Evolutionary conservation across 208 protist genomes (phyloP).

Genomic region (Leishmania braziliensis): DNA sequence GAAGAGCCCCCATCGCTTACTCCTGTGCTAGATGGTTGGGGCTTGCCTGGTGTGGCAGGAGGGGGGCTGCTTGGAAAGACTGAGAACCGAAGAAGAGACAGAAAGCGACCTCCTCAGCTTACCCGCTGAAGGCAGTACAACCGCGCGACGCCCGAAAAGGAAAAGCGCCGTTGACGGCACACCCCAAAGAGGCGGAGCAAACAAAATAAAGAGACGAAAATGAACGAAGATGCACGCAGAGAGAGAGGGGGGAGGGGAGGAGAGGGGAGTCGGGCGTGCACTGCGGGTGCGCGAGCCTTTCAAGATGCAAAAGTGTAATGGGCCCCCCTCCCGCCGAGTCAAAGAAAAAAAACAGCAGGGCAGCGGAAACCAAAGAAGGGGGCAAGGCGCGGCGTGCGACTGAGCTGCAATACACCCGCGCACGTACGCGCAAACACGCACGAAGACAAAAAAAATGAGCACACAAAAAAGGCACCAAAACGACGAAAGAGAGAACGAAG

Average conservation of each 20-base stretch:
- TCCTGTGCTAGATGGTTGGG: not conserved
- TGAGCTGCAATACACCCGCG: not conserved
- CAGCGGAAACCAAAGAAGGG: too few species aligned
- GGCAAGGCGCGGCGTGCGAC: not conserved
- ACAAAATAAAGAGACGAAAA: not conserved
- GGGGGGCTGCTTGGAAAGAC: not conserved
- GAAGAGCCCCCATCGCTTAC: slow-evolving; percentile 60
- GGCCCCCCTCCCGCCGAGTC: too few species aligned
- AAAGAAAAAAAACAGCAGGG: too few species aligned
- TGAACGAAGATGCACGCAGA: not conserved
- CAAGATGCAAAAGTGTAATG: too few species aligned
- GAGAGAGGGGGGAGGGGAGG: not conserved
- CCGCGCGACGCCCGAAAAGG: not conserved
- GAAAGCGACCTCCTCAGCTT: not conserved
- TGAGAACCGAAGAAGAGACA: not conserved
- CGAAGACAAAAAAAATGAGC: not conserved
- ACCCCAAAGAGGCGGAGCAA: not conserved
- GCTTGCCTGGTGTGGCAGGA: not conserved
- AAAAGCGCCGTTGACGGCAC: not conserved
- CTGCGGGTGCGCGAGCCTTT: not conserved
- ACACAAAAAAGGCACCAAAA: too few species aligned
- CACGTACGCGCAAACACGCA: not conserved
- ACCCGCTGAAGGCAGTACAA: not conserved
- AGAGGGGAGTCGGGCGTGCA: not conserved
- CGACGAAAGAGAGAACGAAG: not conserved